Conservation (phyloP, 371 early-diverging fungal genomes). For the Mucor sp. region DNA sequence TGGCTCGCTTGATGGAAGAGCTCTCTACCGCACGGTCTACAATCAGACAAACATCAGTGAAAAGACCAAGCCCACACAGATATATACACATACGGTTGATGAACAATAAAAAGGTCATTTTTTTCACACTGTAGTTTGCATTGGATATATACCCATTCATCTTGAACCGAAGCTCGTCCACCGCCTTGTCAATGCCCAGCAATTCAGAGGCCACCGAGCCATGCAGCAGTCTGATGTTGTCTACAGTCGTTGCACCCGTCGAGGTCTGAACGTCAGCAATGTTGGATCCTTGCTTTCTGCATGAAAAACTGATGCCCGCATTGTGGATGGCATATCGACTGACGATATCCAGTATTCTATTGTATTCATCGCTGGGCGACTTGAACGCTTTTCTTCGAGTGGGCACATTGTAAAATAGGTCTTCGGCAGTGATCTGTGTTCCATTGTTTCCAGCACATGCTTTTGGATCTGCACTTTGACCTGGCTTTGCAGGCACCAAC, state of each 20-base stretch:
- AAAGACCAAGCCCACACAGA: background rate
- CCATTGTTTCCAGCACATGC: conserved; percentile 94
- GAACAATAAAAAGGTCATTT: conserved; percentile 83
- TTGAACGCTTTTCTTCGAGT: conserved; percentile 82
- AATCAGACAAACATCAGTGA: background rate
- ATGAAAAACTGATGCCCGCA: conserved; percentile 76
- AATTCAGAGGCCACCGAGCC: conserved; percentile 82
- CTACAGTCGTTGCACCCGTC: conserved; percentile 56
- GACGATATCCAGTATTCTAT: conserved; percentile 84
- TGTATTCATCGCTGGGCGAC: conserved; percentile 85
- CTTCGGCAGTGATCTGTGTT: conserved; percentile 88
- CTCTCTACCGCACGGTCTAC: conserved; percentile 91
- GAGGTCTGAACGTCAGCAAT: conserved; percentile 79
- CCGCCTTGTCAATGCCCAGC: conserved; percentile 51
- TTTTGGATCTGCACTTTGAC: conserved; percentile 75
- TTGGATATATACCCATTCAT: conserved; percentile 77
- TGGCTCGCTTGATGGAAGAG: conserved; percentile 71
- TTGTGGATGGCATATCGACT: conserved; percentile 92
- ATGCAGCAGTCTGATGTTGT: conserved; percentile 82
- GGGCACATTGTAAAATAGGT: conserved; percentile 91
- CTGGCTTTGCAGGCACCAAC: conserved; percentile 71
- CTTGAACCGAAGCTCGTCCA: conserved; percentile 51
- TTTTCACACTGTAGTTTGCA: conserved; percentile 82
- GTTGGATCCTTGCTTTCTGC: conserved; percentile 78
- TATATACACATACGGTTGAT: conserved; percentile 81